phyloP scores from a whole-genome alignment of 345 rosid genomes.

The Eucalyptus sideroxylon region DNA sequence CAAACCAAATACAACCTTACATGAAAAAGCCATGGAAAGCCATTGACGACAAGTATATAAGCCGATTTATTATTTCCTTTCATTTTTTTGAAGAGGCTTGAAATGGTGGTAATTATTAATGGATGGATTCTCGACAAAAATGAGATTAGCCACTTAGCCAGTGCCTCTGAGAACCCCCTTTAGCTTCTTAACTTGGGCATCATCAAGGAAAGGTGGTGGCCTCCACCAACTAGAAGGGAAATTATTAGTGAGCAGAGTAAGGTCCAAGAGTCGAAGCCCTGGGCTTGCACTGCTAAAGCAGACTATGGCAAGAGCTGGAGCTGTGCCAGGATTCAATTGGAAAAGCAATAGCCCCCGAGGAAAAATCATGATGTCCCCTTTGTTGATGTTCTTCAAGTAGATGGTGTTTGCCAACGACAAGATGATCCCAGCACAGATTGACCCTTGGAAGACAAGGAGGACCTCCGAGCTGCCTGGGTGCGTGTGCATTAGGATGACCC shows the following conservation, averaged over 20 bases:
- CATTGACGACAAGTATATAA: too few relatives aligned
- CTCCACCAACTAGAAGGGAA: not conserved
- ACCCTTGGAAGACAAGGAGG: too few relatives aligned
- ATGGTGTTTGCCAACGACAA: conserved; percentile 37
- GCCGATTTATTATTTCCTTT: not conserved
- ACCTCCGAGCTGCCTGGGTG: too few relatives aligned
- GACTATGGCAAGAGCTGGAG: conserved; percentile 27
- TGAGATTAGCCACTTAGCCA: conserved; percentile 1
- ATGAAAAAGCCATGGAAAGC: too few relatives aligned
- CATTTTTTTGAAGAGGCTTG: not conserved
- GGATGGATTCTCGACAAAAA: not conserved
- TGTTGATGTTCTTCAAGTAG: conserved; percentile 29
- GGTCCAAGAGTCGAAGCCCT: conserved; percentile 57
- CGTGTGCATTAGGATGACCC: fast-evolving
- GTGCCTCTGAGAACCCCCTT: conserved; percentile 84
- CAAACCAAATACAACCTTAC: too few relatives aligned
- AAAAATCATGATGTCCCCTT: conserved; percentile 59
- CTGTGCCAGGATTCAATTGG: conserved; percentile 38
- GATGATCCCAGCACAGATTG: fast-evolving
- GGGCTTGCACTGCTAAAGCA: conserved; percentile 41
- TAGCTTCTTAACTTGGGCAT: conserved; percentile 14
- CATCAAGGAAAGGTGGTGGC: conserved; percentile 38
- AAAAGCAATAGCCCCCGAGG: conserved; percentile 67
- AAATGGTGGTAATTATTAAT: not conserved
- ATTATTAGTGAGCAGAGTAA: conserved; percentile 32